phyloP scores from a whole-genome alignment of 164 flowering plant species.

The Vitis labrusca region DNA sequence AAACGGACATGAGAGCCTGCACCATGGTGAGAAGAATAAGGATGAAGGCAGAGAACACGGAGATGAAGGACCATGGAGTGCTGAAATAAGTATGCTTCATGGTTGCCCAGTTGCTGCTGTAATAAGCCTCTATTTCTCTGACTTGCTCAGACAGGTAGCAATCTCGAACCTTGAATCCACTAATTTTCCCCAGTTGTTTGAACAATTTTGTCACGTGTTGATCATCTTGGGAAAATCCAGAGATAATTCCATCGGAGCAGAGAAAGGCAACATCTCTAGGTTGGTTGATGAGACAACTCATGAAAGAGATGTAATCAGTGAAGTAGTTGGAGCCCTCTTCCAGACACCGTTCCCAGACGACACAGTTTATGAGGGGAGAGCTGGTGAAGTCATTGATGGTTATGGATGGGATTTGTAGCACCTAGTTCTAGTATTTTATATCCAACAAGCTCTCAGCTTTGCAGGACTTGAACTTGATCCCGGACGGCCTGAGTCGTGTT shows the following conservation, averaged over 20 bases:
- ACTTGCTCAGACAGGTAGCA: too few species aligned
- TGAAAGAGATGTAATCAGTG: conserved; percentile 11
- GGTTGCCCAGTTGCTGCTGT: too few species aligned
- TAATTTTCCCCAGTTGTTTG: conserved; percentile 2
- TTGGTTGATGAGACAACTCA: conserved; percentile 9
- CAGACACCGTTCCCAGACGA: conserved; percentile 12
- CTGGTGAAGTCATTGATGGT: conserved; percentile 8
- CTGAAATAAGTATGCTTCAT: too few species aligned
- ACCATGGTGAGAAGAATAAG: conserved; percentile 1
- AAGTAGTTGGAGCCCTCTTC: neutral
- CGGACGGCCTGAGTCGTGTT: conserved; percentile 7
- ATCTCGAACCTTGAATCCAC: too few species aligned
- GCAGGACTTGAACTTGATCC: conserved; percentile 12
- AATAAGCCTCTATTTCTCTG: too few species aligned
- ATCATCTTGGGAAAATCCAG: conserved; percentile 1
- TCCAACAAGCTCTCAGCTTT: conserved; percentile 6
- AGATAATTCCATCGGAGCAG: conserved; percentile 4
- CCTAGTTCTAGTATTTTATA: conserved; percentile 1
- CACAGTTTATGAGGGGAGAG: conserved; percentile 5
- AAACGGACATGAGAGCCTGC: neutral
- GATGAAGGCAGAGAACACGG: too few species aligned
- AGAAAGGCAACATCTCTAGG: conserved; percentile 7
- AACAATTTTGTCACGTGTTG: conserved; percentile 1
- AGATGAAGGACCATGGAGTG: too few species aligned
- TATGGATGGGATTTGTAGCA: conserved; percentile 8